Conservation (phyloP, 345 rosid genomes). For the Hibiscus mutabilis region DNA sequence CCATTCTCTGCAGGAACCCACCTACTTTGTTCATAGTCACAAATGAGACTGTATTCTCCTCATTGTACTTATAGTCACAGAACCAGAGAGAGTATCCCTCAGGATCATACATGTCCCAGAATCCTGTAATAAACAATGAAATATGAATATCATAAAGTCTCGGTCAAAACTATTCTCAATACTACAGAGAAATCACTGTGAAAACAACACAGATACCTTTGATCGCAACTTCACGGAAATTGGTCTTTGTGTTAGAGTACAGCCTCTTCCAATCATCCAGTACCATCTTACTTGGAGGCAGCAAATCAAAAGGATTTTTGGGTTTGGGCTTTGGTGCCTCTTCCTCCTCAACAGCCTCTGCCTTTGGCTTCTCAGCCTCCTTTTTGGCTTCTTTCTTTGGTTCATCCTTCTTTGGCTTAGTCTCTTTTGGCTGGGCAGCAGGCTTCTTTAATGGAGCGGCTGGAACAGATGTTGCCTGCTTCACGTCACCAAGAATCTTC, state of each 20-base stretch:
- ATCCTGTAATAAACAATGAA: constrained; percentile 41
- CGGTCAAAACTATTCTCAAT: not conserved
- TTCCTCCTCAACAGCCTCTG: constrained; percentile 46
- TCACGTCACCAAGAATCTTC: constrained; percentile 74
- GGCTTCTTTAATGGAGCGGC: constrained; percentile 54
- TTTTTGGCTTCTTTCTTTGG: constrained; percentile 54
- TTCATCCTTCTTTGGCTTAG: constrained; percentile 65
- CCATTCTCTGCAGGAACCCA: constrained; percentile 98
- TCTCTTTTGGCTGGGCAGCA: constrained; percentile 45
- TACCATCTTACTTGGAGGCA: constrained; percentile 88
- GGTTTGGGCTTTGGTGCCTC: constrained; percentile 79
- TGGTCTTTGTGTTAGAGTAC: constrained; percentile 77
- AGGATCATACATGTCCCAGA: constrained; percentile 97
- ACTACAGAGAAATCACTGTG: not conserved
- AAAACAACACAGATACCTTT: constrained; percentile 43
- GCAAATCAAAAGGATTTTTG: constrained; percentile 87
- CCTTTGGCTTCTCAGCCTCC: constrained; percentile 31
- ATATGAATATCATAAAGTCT: not conserved
- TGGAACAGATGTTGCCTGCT: constrained; percentile 63
- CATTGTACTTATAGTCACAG: constrained; percentile 94
- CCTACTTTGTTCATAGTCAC: constrained; percentile 79
- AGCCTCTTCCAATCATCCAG: constrained; percentile 99
- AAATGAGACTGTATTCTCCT: constrained; percentile 81
- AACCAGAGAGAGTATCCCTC: constrained; percentile 98
- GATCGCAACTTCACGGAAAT: constrained; percentile 92